Evolutionary conservation across 306 rosid species (phyloP).

Genomic region (Benincasa hispida): DNA sequence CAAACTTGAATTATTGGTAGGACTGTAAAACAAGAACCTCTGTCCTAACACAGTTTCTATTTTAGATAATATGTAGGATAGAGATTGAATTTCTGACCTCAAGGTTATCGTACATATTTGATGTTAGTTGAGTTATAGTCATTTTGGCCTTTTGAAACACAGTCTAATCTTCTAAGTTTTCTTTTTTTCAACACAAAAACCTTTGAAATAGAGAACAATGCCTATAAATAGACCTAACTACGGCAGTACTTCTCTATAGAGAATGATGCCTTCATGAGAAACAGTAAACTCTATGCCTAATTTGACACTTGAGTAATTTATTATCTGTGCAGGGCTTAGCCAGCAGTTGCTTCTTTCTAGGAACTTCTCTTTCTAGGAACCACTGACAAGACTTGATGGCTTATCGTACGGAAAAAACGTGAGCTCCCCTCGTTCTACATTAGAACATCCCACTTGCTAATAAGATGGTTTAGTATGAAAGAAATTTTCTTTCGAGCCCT

Average conservation of each 20-base stretch:
- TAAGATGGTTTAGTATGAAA: constrained; percentile 62
- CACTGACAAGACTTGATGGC: constrained; percentile 17
- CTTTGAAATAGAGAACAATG: not conserved
- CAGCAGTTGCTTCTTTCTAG: not conserved
- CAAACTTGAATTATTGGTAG: constrained; percentile 6
- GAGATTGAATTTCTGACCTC: too few species aligned
- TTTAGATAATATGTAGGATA: too few species aligned
- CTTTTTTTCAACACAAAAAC: not conserved
- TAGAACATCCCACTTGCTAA: constrained; percentile 64
- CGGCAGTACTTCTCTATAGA: not conserved
- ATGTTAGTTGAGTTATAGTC: too few species aligned
- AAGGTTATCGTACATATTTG: too few species aligned
- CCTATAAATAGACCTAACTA: not conserved
- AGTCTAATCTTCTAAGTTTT: too few species aligned
- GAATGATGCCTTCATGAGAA: not conserved
- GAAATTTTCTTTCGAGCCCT: constrained; percentile 65
- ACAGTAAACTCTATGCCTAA: not conserved
- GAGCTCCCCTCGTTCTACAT: constrained; percentile 46
- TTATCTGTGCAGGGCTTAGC: not conserved
- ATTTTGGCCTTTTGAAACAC: not conserved
- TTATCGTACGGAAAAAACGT: constrained; percentile 44
- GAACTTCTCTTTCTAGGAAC: too few species aligned
- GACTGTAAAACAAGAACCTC: not conserved
- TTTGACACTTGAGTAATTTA: not conserved
- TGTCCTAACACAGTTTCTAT: not conserved